These are phyloP conservation scores for Colletotrichum cuscutae DNA, from an alignment of 2,329 filamentous ascomycete genomes.

Conservation along the genomic window DNA sequence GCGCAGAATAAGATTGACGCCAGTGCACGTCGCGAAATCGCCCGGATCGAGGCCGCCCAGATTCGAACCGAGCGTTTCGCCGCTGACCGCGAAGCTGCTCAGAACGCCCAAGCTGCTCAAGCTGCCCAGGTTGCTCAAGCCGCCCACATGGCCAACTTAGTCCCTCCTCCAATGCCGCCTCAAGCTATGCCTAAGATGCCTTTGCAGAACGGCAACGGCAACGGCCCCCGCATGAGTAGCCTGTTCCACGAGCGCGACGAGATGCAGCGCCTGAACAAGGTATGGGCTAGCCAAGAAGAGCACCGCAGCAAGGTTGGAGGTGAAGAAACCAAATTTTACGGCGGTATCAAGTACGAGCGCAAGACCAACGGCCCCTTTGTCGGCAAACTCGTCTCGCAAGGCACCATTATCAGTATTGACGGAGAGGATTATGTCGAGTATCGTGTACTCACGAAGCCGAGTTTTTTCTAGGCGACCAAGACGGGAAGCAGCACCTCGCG, in stretches of 20 bases:
- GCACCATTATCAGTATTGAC: constrained; percentile 71
- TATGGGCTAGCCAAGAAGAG: constrained; percentile 66
- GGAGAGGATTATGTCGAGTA: constrained; percentile 76
- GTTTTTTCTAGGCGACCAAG: constrained; percentile 60
- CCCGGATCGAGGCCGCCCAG: constrained; percentile 61
- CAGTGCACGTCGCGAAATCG: constrained; percentile 63
- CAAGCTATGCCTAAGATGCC: constrained; percentile 27
- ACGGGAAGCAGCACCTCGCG: not conserved
- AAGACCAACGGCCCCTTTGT: constrained; percentile 69
- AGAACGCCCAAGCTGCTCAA: constrained; percentile 42
- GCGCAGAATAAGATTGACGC: constrained; percentile 58
- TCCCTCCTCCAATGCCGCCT: not conserved
- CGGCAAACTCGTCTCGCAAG: constrained; percentile 71
- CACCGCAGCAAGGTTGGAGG: constrained; percentile 53
- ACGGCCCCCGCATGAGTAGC: constrained; percentile 21
- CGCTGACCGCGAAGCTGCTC: constrained; percentile 51
- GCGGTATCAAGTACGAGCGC: constrained; percentile 71
- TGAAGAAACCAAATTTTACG: constrained; percentile 67
- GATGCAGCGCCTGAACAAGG: constrained; percentile 62
- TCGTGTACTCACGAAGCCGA: constrained; percentile 71
- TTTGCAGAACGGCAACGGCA: constrained; percentile 13
- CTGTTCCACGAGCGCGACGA: constrained; percentile 59
- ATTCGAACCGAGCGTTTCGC: constrained; percentile 61
- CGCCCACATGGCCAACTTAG: constrained; percentile 3
- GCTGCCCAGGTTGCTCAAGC: constrained; percentile 45